A percentile compares a stretch with the other conserved stretches of the same genome.
phyloP scores from a whole-genome alignment of 148 eudicot species.

The Nepenthes gracilis region DNA sequence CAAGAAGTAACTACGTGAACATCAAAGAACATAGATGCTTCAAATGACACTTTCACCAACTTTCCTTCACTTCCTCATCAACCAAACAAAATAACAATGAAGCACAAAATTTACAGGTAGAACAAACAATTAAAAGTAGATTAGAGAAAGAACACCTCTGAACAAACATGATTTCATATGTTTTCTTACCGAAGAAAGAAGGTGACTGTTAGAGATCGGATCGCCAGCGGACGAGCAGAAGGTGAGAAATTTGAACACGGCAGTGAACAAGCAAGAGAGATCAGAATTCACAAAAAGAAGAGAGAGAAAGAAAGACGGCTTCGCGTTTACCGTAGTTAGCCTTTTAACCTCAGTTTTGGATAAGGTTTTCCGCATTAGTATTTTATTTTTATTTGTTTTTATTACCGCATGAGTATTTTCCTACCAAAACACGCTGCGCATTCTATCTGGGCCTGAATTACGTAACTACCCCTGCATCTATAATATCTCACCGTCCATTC shows the following conservation, averaged over 20 bases:
- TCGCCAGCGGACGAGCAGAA: not conserved
- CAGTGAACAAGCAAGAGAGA: not conserved
- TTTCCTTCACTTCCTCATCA: not conserved
- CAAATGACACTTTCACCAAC: no score
- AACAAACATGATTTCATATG: not conserved
- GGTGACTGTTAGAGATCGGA: not conserved
- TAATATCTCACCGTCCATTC: no score
- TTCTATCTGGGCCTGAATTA: not conserved
- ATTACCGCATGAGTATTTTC: no score
- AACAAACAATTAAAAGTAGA: no score
- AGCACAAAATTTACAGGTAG: not conserved
- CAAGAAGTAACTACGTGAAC: no score
- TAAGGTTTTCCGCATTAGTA: constrained; percentile 5
- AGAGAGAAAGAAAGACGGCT: constrained; percentile 7
- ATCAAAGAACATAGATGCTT: no score
- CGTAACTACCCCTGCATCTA: not conserved
- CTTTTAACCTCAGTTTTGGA: constrained; percentile 12
- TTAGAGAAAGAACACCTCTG: no score
- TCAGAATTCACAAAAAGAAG: not conserved
- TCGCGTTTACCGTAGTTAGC: constrained; percentile 7
- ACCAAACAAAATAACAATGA: not conserved
- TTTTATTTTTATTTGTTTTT: not conserved
- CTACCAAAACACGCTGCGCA: not conserved
- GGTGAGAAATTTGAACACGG: no score
- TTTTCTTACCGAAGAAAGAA: constrained; percentile 3